Evolutionary conservation across 257 asterid species (phyloP).

Genomic region (Solanum sitiens): DNA sequence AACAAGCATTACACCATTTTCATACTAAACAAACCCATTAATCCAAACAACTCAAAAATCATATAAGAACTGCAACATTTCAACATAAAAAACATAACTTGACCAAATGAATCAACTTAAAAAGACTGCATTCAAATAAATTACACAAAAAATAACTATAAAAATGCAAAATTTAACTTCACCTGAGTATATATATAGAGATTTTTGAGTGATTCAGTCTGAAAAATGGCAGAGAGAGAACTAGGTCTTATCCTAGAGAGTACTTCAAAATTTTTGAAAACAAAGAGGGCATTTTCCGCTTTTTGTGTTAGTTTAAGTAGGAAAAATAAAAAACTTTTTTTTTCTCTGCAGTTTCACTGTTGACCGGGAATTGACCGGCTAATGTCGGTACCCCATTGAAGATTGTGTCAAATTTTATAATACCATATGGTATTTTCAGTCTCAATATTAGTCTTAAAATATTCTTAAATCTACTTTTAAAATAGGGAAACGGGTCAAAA

Average conservation of each 20-base stretch:
- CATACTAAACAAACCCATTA: neutral
- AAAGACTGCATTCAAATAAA: neutral
- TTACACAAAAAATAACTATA: neutral
- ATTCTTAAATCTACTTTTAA: too few species aligned
- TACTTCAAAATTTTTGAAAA: slow-evolving; percentile 20
- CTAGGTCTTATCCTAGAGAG: slow-evolving; percentile 17
- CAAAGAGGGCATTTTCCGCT: slow-evolving; percentile 10
- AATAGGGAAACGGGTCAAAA: too few species aligned
- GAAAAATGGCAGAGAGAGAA: slow-evolving; percentile 12
- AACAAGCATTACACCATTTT: neutral
- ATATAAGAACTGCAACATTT: neutral
- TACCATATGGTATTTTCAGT: neutral
- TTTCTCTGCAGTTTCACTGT: neutral
- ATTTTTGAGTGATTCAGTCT: neutral
- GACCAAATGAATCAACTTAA: neutral
- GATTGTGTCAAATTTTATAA: neutral
- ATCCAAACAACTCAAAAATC: neutral
- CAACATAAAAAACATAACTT: neutral
- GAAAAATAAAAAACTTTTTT: neutral
- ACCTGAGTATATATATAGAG: neutral
- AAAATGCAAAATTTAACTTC: neutral
- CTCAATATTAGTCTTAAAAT: neutral
- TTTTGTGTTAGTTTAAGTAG: neutral
- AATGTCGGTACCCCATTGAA: neutral
- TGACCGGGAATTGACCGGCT: slow-evolving; percentile 1